A percentile compares a stretch with the other conserved stretches of the same genome.
Evolutionary conservation across 2,329 filamentous ascomycete genomes (phyloP).

Genomic region (Calonectria honghensis): DNA sequence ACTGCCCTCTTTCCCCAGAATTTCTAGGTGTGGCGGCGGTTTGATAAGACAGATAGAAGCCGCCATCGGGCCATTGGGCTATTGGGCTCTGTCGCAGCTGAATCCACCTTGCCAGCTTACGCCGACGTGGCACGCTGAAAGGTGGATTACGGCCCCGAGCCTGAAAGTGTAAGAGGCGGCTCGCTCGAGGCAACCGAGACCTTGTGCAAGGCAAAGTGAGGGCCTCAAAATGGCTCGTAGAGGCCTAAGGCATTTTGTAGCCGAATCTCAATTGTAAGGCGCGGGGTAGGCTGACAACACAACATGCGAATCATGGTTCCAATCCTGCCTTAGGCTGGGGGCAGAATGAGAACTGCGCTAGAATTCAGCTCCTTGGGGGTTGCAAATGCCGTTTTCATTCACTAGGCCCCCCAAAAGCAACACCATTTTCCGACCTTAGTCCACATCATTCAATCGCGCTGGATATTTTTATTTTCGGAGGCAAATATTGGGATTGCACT

Average conservation of each 20-base stretch:
- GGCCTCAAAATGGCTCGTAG: not conserved
- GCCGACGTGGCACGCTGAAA: too few relatives aligned
- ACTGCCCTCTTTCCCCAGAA: too few relatives aligned
- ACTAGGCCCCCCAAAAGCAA: not conserved
- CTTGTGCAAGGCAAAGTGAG: not conserved
- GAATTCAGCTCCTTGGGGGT: not conserved
- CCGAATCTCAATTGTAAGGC: too few relatives aligned
- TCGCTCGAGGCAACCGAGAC: not conserved
- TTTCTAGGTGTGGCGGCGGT: too few relatives aligned
- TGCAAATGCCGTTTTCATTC: not conserved
- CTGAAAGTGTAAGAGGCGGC: not conserved
- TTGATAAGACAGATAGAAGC: too few relatives aligned
- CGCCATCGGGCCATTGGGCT: too few relatives aligned
- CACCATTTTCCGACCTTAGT: not conserved
- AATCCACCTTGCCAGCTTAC: too few relatives aligned
- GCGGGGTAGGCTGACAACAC: not conserved
- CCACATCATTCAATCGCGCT: not conserved
- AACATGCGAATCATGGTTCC: not conserved
- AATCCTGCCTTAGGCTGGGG: not conserved
- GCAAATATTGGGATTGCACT: too few relatives aligned
- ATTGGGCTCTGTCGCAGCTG: too few relatives aligned
- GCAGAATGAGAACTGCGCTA: not conserved
- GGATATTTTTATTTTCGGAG: not conserved
- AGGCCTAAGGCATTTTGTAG: not conserved
- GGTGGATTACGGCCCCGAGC: too few relatives aligned